Evolutionary conservation across 202 grass and related monocot species (phyloP), one percentile per base, ranked within the genome.

Genomic region (Hordeum pubiflorum): DNA sequence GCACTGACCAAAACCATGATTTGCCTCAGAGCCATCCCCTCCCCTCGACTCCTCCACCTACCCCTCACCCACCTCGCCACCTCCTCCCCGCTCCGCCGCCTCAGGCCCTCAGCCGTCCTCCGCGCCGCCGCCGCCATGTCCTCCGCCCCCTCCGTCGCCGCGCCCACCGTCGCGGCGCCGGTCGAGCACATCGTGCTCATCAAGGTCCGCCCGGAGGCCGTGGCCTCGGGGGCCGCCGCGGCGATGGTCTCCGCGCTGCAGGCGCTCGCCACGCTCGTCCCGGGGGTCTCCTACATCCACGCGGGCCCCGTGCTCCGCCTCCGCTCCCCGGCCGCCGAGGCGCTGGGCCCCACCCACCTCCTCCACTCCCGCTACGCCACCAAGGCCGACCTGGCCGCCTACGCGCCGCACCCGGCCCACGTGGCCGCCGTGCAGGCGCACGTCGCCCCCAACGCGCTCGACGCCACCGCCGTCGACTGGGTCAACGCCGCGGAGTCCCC

Each of bases 121-220:
- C 48, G 54, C 86, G 14, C 56, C 41, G 85, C 44, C 36, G 80
- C 82, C 37, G 11, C 63, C 73, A 64, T 73, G 72, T 48, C 81
- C 26, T 63, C 73, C 44, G 36, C 83, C 50, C 56, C 73, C 44
- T 54, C 83, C 50, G 21, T 33, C 3, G 22, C 63, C 41, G 0
- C 83, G 22, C 0, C 63, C 50, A 26, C 89, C 12, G 59, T 79
- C 40, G 39, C 86, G 2, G 41, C 83, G 48, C 85, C 86, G 7
- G 58, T 98, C 63, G 92, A 99, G 92, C 96, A 99, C 74, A 72
- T 95, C 55, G 96, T 99, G 81, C 96, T 99, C 89, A 73, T 99
- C 92, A 95, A 93, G 90, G 60, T 86, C 43, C 88, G 90, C 41
- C 85, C 92, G 34, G 83, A 84, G 69, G 46, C 82, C 5, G 85